Evolutionary conservation across 176 grass and related monocot genomes (phyloP).

Genomic region (Aegilops sharonensis): DNA sequence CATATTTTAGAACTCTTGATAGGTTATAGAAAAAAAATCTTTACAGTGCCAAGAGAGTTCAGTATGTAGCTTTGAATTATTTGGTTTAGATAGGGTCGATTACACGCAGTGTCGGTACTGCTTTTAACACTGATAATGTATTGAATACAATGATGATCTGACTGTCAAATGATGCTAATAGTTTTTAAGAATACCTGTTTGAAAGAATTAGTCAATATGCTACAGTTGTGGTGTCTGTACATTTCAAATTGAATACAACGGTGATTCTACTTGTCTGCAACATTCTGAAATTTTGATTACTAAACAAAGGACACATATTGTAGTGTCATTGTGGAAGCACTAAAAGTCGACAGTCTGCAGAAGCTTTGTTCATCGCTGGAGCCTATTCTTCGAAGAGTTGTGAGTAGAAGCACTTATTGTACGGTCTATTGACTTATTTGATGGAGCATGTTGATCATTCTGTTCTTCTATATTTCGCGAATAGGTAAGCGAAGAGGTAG

Average conservation of each 20-base stretch:
- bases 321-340: constrained; percentile 98
- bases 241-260: not conserved
- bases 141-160: constrained; percentile 17
- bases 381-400: constrained; percentile 97
- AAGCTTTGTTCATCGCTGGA: constrained; percentile 94
- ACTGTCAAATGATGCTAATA: not conserved
- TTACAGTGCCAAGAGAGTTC: not conserved
- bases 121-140: not conserved
- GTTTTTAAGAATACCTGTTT: not conserved
- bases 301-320: constrained; percentile 20
- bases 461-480: constrained; percentile 29
- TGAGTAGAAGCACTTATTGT: constrained; percentile 47
- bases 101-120: not conserved
- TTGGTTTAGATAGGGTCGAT: not conserved
- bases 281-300: not conserved
- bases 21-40: not conserved
- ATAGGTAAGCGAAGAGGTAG: constrained; percentile 99
- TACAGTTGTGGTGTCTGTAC: not conserved
- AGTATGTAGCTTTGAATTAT: not conserved
- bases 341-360: constrained; percentile 96
- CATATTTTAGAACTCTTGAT: not conserved
- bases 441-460: not conserved
- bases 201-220: not conserved
- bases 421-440: not conserved
- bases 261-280: not conserved